Evolutionary conservation across 1,284 basidiomycete species (phyloP).

Genomic region (Fistulinella cinereoalba): DNA sequence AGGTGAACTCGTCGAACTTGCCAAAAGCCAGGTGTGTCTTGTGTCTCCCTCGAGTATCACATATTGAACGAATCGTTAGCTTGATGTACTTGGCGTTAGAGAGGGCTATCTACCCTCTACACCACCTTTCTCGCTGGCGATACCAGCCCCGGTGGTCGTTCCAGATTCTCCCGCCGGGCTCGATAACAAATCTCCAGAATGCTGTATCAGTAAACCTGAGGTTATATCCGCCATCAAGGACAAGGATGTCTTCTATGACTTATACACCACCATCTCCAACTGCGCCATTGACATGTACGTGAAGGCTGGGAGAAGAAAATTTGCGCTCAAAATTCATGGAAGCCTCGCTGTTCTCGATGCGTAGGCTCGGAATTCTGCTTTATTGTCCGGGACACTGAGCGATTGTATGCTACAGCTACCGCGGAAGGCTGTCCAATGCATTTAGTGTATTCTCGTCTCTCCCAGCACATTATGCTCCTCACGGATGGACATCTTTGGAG

Average conservation of each 20-base stretch:
- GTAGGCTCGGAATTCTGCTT: conserved; percentile 45
- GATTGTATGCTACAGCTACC: conserved; percentile 48
- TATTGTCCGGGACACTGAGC: conserved; percentile 12
- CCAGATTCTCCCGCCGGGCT: conserved; percentile 15
- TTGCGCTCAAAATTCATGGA: conserved; percentile 80
- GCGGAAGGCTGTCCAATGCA: conserved; percentile 58
- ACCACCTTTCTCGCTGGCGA: conserved; percentile 67
- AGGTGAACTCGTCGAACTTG: conserved; percentile 80
- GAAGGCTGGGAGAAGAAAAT: conserved; percentile 76
- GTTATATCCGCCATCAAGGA: conserved; percentile 62
- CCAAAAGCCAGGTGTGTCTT: conserved; percentile 67
- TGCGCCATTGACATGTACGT: conserved; percentile 82
- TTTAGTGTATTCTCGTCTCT: conserved; percentile 71
- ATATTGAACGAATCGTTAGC: conserved; percentile 41
- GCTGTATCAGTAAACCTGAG: conserved; percentile 59
- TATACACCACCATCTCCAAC: conserved; percentile 74
- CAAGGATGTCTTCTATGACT: conserved; percentile 63
- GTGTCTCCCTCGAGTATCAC: neutral
- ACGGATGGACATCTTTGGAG: conserved; percentile 75
- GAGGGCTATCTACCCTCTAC: conserved; percentile 67
- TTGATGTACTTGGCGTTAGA: conserved; percentile 78
- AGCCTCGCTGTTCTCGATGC: conserved; percentile 83
- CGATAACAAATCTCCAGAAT: conserved; percentile 30
- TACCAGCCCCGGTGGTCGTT: conserved; percentile 16
- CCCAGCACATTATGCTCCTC: conserved; percentile 79